Base-by-base conservation (phyloP, 2,329 filamentous ascomycete genomes). In the Aureobasidium sp. region DNA sequence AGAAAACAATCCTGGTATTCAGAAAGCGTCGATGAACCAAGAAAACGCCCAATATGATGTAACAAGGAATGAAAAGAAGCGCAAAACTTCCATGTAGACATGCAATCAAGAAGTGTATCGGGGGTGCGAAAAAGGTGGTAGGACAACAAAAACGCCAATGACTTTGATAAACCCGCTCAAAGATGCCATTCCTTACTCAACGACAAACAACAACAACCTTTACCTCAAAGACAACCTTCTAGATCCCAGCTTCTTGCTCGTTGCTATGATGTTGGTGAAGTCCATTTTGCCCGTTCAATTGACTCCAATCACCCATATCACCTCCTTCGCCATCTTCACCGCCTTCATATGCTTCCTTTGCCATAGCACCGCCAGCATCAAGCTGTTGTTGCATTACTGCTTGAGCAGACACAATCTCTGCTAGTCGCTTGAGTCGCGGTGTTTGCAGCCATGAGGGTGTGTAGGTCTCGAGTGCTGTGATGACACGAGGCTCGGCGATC, bases 391-490 rank as follows among this genome's bases (percentile, higher is more conserved):
- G 93, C 62, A 92, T 91, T 71, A 97, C 93, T 36, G 94, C 94
- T 77, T 99, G 94, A 36, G 91, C 90, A 41, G 91, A 96, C 52
- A 99, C 94, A 67, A 99, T 97, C 78, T 99, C 94, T n/a, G 94
- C 94, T 60, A 99, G 82, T 64, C 94, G 88, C 82, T 97, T 97
- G 65, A 99, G 78, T 65, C 93, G 86, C 52, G 93, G 93, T 63
- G 92, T 97, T 89, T 97, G 92, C 55, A 97, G 85, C 93, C 93
- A 99, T 68, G 92, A 96, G 66, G 94, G 94, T 56, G 94, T 97
- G 74, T 99, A 99, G 15, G 94, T 99, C 79, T 99, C 94, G 67
- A 99, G 79, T 59, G 94, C 94, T 3, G 92, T 97, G 71, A 99
- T 99, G 60, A 91, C 90, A 73, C 94, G 85, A 32, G 94, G 94